Evolutionary conservation across 352 stramenopile genomes (phyloP), one percentile per base, ranked within the genome.

Genomic region (Aphanomyces invadans): DNA sequence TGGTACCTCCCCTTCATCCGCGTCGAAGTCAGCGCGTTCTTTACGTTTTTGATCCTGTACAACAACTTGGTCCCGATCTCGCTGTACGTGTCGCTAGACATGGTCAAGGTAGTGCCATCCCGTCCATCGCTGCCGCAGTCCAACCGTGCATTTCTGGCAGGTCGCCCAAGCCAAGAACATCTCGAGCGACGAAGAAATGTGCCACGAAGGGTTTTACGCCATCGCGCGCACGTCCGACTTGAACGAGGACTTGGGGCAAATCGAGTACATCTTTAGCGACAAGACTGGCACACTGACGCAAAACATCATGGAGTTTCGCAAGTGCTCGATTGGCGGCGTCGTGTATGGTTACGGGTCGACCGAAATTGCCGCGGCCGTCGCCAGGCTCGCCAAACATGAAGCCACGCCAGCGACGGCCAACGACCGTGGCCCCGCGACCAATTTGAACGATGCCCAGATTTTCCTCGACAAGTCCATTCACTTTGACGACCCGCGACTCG

Each of bases 261-360:
- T 99, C 28, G 80, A 98, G 68, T 98, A 99, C 69, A 95, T 99
- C 15, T 99, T 99, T 80, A 98, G 84, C 28, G 96, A 99, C 76
- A 99, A 99, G 74, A 99, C 97, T 9, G 97, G 97, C 9, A 99
- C 97, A 32, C 80, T 99, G 33, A 99, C 97, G n/a, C 87, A 92
- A 61, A 99, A 99, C 79, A 88, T 98, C 26, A 99, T 99, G 96
- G 84, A 98, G 73, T 97, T 98, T 61, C 86, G 90, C 44, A 95
- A 95, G 56, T 96, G 90, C 64, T 90, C 86, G 21, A 78, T 98
- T 44, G 71, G 75, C 23, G 90, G 90, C 31, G 45, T 81, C 1
- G 86, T 83, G 5, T 98, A 95, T 62, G 89, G 89, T 32, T 85
- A 87, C 31, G 87, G 87, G 1, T 91, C 84, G 19, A 89, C 80